These are phyloP conservation scores for Xerocomus nothofagi DNA, from an alignment of 1,284 basidiomycete species.

Conservation along the genomic window DNA sequence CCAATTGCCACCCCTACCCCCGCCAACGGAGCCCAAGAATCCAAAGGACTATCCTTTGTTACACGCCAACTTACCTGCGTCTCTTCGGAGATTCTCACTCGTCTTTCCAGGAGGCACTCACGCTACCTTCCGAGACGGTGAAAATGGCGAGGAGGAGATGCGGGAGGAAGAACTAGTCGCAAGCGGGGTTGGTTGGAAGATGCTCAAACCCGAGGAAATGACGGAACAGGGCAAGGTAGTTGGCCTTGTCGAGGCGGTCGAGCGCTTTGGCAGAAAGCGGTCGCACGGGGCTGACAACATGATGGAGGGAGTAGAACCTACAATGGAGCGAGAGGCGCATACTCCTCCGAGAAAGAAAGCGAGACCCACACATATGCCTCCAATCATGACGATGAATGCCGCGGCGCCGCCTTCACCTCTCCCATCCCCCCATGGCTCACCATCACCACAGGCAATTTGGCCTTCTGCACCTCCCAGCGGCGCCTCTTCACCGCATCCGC, in stretches of 20 bases:
- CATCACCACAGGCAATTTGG: conserved; percentile 69
- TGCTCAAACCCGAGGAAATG: conserved; percentile 65
- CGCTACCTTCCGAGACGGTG: conserved; percentile 73
- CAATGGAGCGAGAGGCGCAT: conserved; percentile 45
- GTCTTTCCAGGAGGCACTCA: conserved; percentile 75
- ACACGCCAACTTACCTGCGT: conserved; percentile 66
- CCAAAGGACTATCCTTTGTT: conserved; percentile 74
- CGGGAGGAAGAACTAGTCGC: conserved; percentile 67
- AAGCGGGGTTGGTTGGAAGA: conserved; percentile 70
- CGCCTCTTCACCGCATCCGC: conserved; percentile 64
- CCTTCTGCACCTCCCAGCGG: conserved; percentile 76
- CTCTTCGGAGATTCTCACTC: conserved; percentile 70
- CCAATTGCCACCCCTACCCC: conserved; percentile 65
- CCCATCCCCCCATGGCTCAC: conserved; percentile 79
- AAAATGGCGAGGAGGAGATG: conserved; percentile 61
- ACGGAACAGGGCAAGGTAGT: conserved; percentile 52
- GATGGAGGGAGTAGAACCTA: conserved; percentile 76
- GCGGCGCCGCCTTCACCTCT: conserved; percentile 80
- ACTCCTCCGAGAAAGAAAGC: conserved; percentile 76
- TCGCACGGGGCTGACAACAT: conserved; percentile 65
- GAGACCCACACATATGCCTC: conserved; percentile 56
- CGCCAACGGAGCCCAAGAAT: conserved; percentile 70
- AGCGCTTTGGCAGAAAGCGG: conserved; percentile 78
- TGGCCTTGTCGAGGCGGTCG: conserved; percentile 72
- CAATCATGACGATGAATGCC: conserved; percentile 58